phyloP scores from a whole-genome alignment of 768 basidiomycete genomes.

The Lactarius tabidus region DNA sequence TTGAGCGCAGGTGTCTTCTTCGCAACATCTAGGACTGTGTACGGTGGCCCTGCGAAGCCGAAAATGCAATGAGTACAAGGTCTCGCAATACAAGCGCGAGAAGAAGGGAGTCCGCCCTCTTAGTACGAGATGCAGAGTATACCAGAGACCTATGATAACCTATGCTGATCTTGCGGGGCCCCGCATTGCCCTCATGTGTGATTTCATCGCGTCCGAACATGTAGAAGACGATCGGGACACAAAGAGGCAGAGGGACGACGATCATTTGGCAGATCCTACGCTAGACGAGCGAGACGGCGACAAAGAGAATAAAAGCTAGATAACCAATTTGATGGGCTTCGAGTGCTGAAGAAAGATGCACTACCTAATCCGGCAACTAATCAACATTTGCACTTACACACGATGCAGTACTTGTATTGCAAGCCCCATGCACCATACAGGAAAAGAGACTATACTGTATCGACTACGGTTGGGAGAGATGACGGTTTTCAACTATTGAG shows the following conservation, averaged over 20 bases:
- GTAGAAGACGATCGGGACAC: slow-evolving; percentile 16
- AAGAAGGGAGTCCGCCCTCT: neutral
- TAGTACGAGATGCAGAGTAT: neutral
- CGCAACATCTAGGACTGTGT: neutral
- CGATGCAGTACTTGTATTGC: no score
- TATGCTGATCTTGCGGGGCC: no score
- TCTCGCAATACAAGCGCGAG: neutral
- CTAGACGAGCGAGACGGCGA: slow-evolving; percentile 42
- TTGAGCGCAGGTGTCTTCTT: no score
- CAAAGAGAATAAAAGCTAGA: slow-evolving; percentile 48
- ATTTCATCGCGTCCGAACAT: slow-evolving; percentile 5
- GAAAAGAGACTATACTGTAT: neutral
- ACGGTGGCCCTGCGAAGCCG: slow-evolving; percentile 1
- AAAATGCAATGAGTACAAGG: slow-evolving; percentile 3
- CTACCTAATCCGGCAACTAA: neutral
- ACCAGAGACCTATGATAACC: no score
- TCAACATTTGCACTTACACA: neutral
- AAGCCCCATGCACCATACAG: neutral
- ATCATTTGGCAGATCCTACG: slow-evolving; percentile 16
- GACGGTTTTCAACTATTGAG: neutral
- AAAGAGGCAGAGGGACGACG: slow-evolving; percentile 24
- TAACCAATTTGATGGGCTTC: neutral
- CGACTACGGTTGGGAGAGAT: neutral
- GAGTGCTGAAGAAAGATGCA: no score
- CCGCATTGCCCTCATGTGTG: no score